Percentiles rank a stretch among this genome's conserved stretches.
Evolutionary conservation across 2,329 filamentous ascomycete genomes (phyloP).

Genomic region (Sordariomycetes sp.): DNA sequence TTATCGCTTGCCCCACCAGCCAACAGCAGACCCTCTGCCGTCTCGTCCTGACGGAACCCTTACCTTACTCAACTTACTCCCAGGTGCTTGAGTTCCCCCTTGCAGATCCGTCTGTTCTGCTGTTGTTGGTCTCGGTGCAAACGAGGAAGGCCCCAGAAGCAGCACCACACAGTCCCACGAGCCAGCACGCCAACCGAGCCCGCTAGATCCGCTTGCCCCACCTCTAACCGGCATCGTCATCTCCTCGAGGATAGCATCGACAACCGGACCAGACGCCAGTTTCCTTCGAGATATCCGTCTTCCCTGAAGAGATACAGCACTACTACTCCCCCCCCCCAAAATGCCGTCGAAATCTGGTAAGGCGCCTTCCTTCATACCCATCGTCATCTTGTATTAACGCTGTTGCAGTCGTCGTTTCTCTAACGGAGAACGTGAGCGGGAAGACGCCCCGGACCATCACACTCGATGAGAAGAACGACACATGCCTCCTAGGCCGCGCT

Average conservation of each 20-base stretch:
- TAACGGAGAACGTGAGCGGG: neutral
- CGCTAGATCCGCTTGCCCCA: neutral
- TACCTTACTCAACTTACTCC: neutral
- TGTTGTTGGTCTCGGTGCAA: too few species aligned
- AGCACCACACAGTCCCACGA: too few species aligned
- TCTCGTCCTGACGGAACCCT: neutral
- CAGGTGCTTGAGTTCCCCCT: neutral
- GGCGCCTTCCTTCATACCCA: neutral
- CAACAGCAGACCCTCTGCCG: neutral
- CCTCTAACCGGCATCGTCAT: neutral
- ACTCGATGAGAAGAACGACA: constrained; percentile 2
- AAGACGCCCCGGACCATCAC: neutral
- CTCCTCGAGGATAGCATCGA: neutral
- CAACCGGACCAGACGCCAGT: too few species aligned
- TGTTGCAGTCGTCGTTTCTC: neutral
- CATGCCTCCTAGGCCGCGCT: constrained; percentile 4
- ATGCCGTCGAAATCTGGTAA: neutral
- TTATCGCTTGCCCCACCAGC: neutral
- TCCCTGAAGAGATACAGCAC: neutral
- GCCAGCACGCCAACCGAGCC: too few species aligned
- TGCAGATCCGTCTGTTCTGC: too few species aligned
- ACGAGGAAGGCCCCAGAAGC: too few species aligned
- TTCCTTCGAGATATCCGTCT: neutral
- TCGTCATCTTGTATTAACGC: neutral
- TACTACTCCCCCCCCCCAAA: neutral